phyloP scores from a whole-genome alignment of 805 yeast species.

The Starmerella lactis-condensi region DNA sequence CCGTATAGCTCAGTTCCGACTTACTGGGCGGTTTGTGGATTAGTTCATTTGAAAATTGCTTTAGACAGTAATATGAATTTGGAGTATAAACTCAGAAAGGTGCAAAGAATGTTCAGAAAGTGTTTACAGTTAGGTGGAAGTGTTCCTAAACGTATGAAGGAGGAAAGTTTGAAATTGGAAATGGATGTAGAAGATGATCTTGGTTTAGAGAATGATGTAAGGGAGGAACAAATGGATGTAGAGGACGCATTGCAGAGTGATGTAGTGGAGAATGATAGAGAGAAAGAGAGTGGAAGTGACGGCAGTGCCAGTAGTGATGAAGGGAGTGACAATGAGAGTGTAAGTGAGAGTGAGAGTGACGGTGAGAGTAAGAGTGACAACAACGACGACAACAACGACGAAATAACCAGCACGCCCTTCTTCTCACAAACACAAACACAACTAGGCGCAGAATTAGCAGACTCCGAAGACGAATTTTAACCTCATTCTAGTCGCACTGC shows the following conservation, averaged over 20 bases:
- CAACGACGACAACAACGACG: too few relatives aligned
- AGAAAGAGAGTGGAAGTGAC: neutral
- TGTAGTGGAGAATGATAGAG: too few relatives aligned
- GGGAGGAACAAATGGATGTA: neutral
- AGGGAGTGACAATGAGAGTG: neutral
- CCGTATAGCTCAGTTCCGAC: slow-evolving; percentile 5
- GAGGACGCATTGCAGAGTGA: too few relatives aligned
- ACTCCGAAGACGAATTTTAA: slow-evolving; percentile 5
- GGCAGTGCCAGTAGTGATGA: slow-evolving; percentile 1
- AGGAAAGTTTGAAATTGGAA: neutral
- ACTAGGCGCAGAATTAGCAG: slow-evolving; percentile 8
- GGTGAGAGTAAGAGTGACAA: neutral
- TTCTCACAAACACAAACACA: slow-evolving; percentile 5
- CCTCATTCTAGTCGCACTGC: neutral
- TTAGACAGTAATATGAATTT: too few relatives aligned
- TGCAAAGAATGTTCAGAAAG: slow-evolving; percentile 3
- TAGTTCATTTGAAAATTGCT: slow-evolving; percentile 3
- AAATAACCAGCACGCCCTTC: slow-evolving; percentile 3
- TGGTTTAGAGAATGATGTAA: neutral
- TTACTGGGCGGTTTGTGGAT: slow-evolving; percentile 13
- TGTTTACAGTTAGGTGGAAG: slow-evolving; percentile 14
- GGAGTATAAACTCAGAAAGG: too few relatives aligned
- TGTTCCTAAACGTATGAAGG: slow-evolving; percentile 5
- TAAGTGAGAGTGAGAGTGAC: neutral
- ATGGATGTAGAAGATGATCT: neutral